These are phyloP conservation scores for Teratosphaeria pseudoeucalypti DNA, from an alignment of 2,329 filamentous ascomycete genomes.

Conservation along the genomic window DNA sequence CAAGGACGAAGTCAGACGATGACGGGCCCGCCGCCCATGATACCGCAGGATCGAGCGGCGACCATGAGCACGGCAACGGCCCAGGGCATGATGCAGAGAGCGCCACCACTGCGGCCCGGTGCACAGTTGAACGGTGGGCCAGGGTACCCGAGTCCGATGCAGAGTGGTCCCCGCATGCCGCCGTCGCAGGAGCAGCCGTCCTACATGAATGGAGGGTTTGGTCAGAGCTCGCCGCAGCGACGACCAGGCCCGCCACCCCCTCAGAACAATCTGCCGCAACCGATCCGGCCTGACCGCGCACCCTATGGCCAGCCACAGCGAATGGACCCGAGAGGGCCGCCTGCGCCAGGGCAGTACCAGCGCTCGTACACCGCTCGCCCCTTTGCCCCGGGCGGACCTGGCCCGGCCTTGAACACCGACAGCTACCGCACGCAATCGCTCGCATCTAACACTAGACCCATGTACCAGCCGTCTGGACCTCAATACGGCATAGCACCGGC, in stretches of 20 bases:
- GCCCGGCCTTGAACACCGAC: constrained; percentile 68
- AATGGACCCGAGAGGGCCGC: constrained; percentile 49
- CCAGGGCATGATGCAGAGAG: constrained; percentile 42
- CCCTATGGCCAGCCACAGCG: constrained; percentile 66
- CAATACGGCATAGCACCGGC: constrained; percentile 53
- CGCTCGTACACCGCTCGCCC: constrained; percentile 24
- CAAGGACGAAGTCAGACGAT: constrained; percentile 90
- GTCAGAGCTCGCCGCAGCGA: constrained; percentile 32
- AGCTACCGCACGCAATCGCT: constrained; percentile 88
- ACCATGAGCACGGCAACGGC: constrained; percentile 45
- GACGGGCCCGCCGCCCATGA: constrained; percentile 63
- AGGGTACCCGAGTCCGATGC: constrained; percentile 17
- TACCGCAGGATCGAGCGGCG: constrained; percentile 59
- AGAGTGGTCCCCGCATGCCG: constrained; percentile 2
- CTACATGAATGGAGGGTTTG: constrained; percentile 20
- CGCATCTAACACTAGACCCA: constrained; percentile 62
- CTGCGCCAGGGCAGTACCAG: constrained; percentile 37
- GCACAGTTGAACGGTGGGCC: constrained; percentile 24
- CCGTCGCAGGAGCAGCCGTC: constrained; percentile 9
- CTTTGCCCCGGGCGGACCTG: constrained; percentile 18
- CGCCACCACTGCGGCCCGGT: constrained; percentile 47
- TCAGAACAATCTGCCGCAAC: constrained; percentile 51
- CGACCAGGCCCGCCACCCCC: constrained; percentile 20
- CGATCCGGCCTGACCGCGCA: constrained; percentile 51
- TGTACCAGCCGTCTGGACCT: constrained; percentile 55